Evolutionary conservation across 306 rosid species (phyloP), one percentile per base, ranked within the genome.

Genomic region (Cotoneaster glaucophyllus): DNA sequence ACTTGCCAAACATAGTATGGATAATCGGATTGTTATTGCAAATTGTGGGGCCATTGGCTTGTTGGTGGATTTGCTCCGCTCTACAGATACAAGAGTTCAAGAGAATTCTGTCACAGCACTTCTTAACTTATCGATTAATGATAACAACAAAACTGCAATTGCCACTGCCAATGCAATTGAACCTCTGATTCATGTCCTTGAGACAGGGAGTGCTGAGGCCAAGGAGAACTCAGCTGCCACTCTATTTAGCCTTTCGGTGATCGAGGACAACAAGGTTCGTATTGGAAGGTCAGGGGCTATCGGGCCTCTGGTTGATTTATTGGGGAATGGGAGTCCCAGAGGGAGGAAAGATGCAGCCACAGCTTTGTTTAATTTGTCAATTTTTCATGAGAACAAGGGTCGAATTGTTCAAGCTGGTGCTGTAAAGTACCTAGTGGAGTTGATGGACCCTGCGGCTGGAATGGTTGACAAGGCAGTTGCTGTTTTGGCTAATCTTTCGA

Each of bases 381-480:
- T 90, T 77, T 86, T 69, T 74, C 92, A 89, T 69, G 98, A 96
- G 84, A 96, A 96, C 86, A 96, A 90, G 89, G 78, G 73, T 48
- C 88, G 96, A 66, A 92, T 96, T 73, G 97, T 96, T 82, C 86
- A 90, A 70, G 99, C 97, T 80, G 98, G 98, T 45, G 98, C 97
- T 21, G 99, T 96, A 71, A 92, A 74, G 86, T 86, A 92, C 89
- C 95, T 96, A 25, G 96, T 96, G 74, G 98, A 96, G 79, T 84
- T 96, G 76, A 96, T 96, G 99, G 98, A 96, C 79, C 99, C 99
- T 3, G 97, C 99, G 10, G 91, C 95, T 76, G 99, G 98, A 73
- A 90, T 92, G 98, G 97, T 89, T 81, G 99, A 96, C 83, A 96
- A 92, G 85, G 96, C 98, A 67, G 99, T 96, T 66, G 96, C 99